Conservation (phyloP, 768 basidiomycete species). For the Strobilomyces echinocephalus region DNA sequence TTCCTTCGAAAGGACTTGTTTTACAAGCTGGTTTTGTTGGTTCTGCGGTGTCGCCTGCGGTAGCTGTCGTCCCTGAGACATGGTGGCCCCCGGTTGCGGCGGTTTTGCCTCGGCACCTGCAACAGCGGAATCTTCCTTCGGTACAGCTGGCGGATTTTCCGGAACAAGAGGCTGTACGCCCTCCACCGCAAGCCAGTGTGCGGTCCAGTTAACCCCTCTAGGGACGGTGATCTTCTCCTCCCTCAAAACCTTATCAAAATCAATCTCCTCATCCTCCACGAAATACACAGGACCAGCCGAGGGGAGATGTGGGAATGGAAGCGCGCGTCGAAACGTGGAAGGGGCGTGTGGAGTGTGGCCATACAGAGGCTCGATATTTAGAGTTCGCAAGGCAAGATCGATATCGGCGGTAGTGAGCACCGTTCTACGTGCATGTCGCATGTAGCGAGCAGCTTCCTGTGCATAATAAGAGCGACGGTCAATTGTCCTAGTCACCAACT, state of each 20-base stretch:
- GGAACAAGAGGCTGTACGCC: conserved; percentile 96
- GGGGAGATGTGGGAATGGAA: conserved; percentile 39
- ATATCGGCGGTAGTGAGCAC: conserved; percentile 87
- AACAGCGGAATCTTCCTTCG: conserved; percentile 44
- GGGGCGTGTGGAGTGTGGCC: conserved; percentile 41
- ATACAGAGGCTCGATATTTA: conserved; percentile 95
- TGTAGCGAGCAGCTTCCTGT: conserved; percentile 91
- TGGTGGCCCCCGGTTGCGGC: conserved; percentile 24
- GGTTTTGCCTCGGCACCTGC: conserved; percentile 27
- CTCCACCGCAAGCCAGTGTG: conserved; percentile 98
- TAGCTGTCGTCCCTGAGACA: conserved; percentile 23
- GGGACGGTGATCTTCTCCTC: conserved; percentile 83
- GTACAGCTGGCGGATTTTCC: conserved; percentile 84
- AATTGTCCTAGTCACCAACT: not conserved
- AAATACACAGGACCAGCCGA: conserved; percentile 78
- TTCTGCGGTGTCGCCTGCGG: conserved; percentile 39
- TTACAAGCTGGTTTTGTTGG: conserved; percentile 74
- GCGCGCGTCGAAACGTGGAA: conserved; percentile 40
- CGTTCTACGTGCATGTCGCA: conserved; percentile 90
- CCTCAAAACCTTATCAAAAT: conserved; percentile 85
- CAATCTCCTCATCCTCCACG: conserved; percentile 95
- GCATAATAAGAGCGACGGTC: not conserved
- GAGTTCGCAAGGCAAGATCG: conserved; percentile 86
- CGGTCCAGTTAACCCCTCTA: conserved; percentile 79
- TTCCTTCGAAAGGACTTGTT: conserved; percentile 89